Conservation (phyloP, 2,329 filamentous ascomycete species). For the Apiospora koreana region DNA sequence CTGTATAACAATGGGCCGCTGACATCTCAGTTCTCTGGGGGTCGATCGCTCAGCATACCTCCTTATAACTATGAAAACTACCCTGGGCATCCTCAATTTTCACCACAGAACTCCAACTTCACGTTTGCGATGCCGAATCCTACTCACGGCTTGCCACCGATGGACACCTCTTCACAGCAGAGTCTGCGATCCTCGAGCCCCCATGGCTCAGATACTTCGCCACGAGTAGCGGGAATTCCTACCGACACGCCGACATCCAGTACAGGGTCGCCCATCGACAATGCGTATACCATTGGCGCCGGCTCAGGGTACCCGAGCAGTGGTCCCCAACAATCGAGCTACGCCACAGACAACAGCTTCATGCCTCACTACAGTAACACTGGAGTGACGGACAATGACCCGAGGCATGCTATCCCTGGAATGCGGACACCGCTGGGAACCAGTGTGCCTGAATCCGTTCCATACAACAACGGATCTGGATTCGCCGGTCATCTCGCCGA, state of each 20-base stretch:
- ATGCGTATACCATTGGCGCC: not conserved
- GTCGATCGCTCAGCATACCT: not conserved
- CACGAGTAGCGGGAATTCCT: not conserved
- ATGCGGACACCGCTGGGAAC: not conserved
- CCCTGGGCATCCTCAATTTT: not conserved
- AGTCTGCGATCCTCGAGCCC: constrained; percentile 2
- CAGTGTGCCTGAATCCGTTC: not conserved
- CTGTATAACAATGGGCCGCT: not conserved
- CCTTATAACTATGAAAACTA: not conserved
- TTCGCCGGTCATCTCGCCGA: not conserved
- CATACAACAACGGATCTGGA: not conserved
- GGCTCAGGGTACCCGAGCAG: not conserved
- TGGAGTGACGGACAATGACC: not conserved
- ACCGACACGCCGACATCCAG: constrained; percentile 9
- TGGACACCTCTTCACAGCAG: not conserved
- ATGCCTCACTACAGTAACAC: not conserved
- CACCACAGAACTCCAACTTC: not conserved
- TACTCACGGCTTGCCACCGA: not conserved
- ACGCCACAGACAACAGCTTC: not conserved
- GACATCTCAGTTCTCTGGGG: not conserved
- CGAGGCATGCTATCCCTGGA: not conserved
- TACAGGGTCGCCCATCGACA: not conserved
- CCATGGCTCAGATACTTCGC: not conserved
- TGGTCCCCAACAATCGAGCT: not conserved
- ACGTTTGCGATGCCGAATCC: not conserved